Base-by-base conservation (phyloP, 257 asterid genomes). In the Thymus quinquecostatus region DNA sequence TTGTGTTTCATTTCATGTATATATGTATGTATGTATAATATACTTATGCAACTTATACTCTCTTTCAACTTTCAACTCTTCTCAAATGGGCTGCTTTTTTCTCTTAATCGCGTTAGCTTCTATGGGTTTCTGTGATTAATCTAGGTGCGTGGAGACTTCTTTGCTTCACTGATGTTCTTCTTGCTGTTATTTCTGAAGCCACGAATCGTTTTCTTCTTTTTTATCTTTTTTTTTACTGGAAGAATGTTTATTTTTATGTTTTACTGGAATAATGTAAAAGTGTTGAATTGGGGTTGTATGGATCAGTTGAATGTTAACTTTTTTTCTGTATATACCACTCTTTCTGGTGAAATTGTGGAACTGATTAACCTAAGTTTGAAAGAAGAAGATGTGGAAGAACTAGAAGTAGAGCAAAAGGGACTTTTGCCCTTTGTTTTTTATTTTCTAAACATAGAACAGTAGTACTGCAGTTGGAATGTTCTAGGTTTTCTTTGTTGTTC, bases 111-210 rank as follows among this genome's bases (percentile, higher is more conserved):
- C 6, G 62, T 61, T 21, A 41, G 51, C 9, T 59, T 14, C n/a
- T 43, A 5, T 30, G 2, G 13, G 8, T 77, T 60, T 58, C 4
- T 64, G 11, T 33, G 65, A 60, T 33, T 30, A 63, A 48, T 33
- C 14, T 69, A 63, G 67, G 60, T 55, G 53, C 57, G 43, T 27
- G 44, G 8, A 28, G 5, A 50, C 21, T 75, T 66, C 29, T 70
- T 67, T 47, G 57, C 33, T 60, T 58, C n/a, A 10, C 33, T 50
- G 45, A 11, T 68, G 34, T 36, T 73, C 69, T 43, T 64, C 54
- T 8, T 58, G 66, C 68, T 67, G 34, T 62, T 53, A 6, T 29
- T 64, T 60, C 70, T 62, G 63, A 50, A 62, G 60, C 57, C 54
- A 14, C 45, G 51, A 29, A 27, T 64, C 70, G 45, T 41, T 56